Conservation (phyloP, 1,284 basidiomycete species). For the Peniophora sp. region DNA sequence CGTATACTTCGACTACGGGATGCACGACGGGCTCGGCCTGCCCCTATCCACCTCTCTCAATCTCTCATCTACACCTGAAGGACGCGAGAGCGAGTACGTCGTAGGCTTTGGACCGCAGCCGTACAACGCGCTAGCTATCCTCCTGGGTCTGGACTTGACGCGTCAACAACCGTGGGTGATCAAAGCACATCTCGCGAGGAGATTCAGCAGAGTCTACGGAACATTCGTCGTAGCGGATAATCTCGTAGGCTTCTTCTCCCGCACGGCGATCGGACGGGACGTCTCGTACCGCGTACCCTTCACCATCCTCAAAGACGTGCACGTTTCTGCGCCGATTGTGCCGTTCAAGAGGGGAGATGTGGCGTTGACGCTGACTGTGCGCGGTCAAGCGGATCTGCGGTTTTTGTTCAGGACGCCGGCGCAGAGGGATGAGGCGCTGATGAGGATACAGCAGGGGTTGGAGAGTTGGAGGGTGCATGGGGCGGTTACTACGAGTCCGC, state of each 20-base stretch:
- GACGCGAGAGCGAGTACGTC: background rate
- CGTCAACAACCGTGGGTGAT: constrained; percentile 35
- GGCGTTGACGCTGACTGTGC: constrained; percentile 40
- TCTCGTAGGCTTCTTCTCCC: constrained; percentile 43
- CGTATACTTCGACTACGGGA: constrained; percentile 14
- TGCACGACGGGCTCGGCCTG: no score
- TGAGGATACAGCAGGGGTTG: constrained; percentile 22
- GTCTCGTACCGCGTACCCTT: constrained; percentile 43
- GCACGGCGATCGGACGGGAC: constrained; percentile 28
- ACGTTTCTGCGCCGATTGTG: constrained; percentile 15
- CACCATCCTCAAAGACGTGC: constrained; percentile 34
- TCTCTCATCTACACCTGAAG: background rate
- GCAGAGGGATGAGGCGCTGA: constrained; percentile 38
- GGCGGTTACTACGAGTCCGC: background rate
- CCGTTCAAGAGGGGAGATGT: constrained; percentile 29
- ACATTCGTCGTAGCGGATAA: constrained; percentile 35
- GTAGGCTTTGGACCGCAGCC: constrained; percentile 1
- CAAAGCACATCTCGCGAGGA: constrained; percentile 28
- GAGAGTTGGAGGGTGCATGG: constrained; percentile 4
- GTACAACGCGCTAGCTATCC: constrained; percentile 10
- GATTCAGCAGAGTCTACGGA: constrained; percentile 28
- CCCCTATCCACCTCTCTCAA: no score
- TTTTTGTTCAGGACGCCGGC: constrained; percentile 42
- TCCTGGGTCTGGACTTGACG: constrained; percentile 15
- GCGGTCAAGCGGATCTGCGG: constrained; percentile 38